Percentiles rank a stretch among this genome's conserved stretches.
These are phyloP conservation scores for Conticribra guillardii DNA, from an alignment of 108 stramenopile genomes.

Conservation along the genomic window DNA sequence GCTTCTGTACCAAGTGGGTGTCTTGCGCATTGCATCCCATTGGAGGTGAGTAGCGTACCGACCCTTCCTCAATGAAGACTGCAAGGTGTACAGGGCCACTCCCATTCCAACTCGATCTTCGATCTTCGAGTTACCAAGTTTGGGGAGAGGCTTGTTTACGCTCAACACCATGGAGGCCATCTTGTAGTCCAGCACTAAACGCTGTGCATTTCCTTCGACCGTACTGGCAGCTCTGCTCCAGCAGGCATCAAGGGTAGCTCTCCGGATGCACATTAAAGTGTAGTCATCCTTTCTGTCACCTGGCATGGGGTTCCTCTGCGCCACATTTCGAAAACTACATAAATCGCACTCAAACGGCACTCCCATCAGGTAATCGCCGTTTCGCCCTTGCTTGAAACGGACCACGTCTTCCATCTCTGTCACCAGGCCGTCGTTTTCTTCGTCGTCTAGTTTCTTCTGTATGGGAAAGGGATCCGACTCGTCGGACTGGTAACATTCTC, in stretches of 20 bases:
- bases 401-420: background rate
- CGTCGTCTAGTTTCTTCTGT: slow-evolving; percentile 17
- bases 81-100: background rate
- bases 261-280: slow-evolving; percentile 19
- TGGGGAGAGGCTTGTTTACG: background rate
- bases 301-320: slow-evolving; percentile 10
- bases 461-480: slow-evolving; percentile 15
- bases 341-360: slow-evolving; percentile 57
- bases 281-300: background rate
- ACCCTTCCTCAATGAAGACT: background rate
- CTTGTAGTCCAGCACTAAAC: background rate
- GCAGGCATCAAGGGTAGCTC: slow-evolving; percentile 52
- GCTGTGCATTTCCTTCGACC: slow-evolving; percentile 15
- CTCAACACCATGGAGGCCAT: no score
- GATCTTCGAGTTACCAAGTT: background rate
- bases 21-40: background rate
- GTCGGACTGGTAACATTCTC: slow-evolving; percentile 27
- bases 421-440: background rate
- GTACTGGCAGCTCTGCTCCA: slow-evolving; percentile 48
- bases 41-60: background rate
- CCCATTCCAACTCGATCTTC: background rate
- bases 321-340: slow-evolving; percentile 54
- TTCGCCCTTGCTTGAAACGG: background rate
- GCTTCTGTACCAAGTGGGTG: background rate
- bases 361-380: slow-evolving; percentile 48